Conservation (phyloP, 164 flowering plant species). For the Vitis rupestris region DNA sequence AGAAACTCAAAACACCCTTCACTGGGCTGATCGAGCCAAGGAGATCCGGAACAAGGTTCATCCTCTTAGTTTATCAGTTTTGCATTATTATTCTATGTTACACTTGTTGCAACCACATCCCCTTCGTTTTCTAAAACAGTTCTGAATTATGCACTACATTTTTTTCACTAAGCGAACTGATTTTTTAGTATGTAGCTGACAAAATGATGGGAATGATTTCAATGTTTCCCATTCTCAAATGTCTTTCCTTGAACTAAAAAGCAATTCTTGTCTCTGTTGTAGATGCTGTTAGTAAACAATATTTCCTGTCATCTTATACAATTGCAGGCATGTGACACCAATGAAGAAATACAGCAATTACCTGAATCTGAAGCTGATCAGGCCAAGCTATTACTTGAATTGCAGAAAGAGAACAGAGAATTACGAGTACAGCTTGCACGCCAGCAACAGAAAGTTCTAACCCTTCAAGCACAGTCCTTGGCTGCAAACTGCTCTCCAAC, state of each 20-base stretch:
- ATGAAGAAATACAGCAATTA: slow-evolving; percentile 45
- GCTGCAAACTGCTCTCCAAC: slow-evolving; percentile 70
- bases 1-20: slow-evolving; percentile 92
- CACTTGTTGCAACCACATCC: too few relatives aligned
- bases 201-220: too few relatives aligned
- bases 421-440: slow-evolving; percentile 66
- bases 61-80: background rate
- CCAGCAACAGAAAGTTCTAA: slow-evolving; percentile 67
- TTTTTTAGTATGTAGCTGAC: too few relatives aligned
- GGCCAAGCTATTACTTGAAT: slow-evolving; percentile 70
- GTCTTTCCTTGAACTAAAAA: background rate
- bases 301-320: background rate
- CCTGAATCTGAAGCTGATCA: slow-evolving; percentile 66
- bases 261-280: background rate
- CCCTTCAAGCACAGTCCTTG: slow-evolving; percentile 62
- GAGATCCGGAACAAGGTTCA: slow-evolving; percentile 81
- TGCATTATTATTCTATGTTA: too few relatives aligned
- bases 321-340: slow-evolving; percentile 48
- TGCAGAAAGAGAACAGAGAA: slow-evolving; percentile 85
- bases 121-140: too few relatives aligned
- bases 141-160: too few relatives aligned
- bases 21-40: slow-evolving; percentile 98
- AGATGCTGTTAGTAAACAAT: too few relatives aligned
- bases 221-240: too few relatives aligned
- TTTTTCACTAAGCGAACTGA: too few relatives aligned